Evolutionary conservation across 2,329 filamentous ascomycete species (phyloP).

Genomic region (Eurotiales sp.): DNA sequence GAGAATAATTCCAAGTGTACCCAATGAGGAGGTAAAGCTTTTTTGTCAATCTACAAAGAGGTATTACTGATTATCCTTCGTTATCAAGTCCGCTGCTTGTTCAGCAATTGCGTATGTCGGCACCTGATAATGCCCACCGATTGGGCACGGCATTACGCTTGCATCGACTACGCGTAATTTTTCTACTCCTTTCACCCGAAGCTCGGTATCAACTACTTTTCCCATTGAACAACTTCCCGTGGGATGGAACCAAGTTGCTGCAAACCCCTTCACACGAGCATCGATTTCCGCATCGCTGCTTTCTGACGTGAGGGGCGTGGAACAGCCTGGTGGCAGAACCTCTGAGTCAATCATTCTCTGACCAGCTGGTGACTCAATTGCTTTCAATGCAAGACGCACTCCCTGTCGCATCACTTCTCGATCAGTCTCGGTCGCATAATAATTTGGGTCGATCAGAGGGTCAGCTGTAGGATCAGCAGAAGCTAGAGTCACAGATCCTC

Average conservation of each 20-base stretch:
- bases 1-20: too few species aligned
- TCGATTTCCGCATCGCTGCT: slow-evolving; percentile 1
- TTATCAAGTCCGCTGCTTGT: slow-evolving; percentile 1
- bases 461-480: slow-evolving; percentile 2
- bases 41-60: too few species aligned
- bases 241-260: not conserved
- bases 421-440: slow-evolving; percentile 2
- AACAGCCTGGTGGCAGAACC: not conserved
- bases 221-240: slow-evolving; percentile 3
- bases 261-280: not conserved
- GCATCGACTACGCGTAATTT: not conserved
- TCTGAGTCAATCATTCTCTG: not conserved
- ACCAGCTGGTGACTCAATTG: not conserved
- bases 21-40: too few species aligned
- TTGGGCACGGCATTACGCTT: not conserved
- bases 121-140: slow-evolving; percentile 1
- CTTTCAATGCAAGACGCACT: not conserved
- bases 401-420: slow-evolving; percentile 1
- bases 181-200: not conserved
- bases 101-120: slow-evolving; percentile 4
- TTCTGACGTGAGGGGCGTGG: not conserved
- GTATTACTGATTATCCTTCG: not conserved
- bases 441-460: slow-evolving; percentile 9
- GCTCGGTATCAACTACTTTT: not conserved
- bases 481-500: slow-evolving; percentile 4